Percentiles rank a stretch among this genome's conserved stretches.
Conservation (phyloP, 1,284 basidiomycete genomes). For the Agaricales sp. region DNA sequence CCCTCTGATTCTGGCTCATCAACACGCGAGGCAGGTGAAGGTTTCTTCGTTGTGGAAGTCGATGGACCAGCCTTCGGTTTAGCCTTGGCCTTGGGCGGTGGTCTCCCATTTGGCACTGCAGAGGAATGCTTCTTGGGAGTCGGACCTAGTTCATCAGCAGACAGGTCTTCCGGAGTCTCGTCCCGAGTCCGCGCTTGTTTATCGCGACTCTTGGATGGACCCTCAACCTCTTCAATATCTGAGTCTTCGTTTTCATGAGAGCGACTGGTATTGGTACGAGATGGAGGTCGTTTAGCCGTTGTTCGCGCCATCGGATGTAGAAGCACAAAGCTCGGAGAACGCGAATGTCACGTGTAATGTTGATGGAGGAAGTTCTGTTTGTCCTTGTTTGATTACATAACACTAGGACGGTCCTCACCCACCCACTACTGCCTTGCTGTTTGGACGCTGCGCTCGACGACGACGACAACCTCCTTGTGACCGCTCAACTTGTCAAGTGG, state of each 20-base stretch:
- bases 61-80: constrained; percentile 16
- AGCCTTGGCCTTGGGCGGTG: constrained; percentile 21
- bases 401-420: no score
- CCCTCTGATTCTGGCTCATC: no score
- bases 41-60: constrained; percentile 3
- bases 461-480: neutral
- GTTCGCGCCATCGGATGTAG: neutral
- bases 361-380: no score
- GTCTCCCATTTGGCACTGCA: constrained; percentile 13
- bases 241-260: neutral
- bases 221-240: neutral
- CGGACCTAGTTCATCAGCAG: no score
- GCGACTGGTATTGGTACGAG: neutral
- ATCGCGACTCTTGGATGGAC: neutral
- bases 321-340: no score
- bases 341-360: no score
- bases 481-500: no score
- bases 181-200: no score
- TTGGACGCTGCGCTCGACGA: neutral
- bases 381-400: no score
- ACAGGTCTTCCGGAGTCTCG: no score
- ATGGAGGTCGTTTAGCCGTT: neutral
- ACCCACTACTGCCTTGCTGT: no score
- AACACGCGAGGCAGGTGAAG: no score
- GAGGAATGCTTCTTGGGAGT: neutral